Evolutionary conservation across 2,329 filamentous ascomycete genomes (phyloP).

Genomic region (Teratosphaeria pseudoeucalypti): DNA sequence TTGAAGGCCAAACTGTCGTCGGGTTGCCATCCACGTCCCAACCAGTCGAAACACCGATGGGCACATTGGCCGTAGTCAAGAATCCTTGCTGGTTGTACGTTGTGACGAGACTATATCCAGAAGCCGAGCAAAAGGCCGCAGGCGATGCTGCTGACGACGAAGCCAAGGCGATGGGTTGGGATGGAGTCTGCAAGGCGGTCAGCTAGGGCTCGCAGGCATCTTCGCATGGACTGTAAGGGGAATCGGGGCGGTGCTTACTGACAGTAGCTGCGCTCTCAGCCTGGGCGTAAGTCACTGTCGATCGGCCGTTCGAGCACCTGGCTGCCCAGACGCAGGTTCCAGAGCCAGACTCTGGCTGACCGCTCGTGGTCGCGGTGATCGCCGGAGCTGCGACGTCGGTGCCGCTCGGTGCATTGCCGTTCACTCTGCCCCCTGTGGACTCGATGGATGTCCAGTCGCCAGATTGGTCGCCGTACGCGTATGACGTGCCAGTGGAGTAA

Average conservation of each 20-base stretch:
- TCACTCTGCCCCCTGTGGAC: conserved; percentile 64
- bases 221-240: conserved; percentile 15
- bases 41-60: conserved; percentile 29
- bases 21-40: conserved; percentile 39
- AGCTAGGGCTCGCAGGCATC: conserved; percentile 12
- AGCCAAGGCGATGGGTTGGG: conserved; percentile 43
- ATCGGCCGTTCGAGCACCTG: conserved; percentile 14
- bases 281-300: conserved; percentile 44
- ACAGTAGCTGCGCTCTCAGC: conserved; percentile 47
- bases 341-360: background rate
- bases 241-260: conserved; percentile 41
- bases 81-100: conserved; percentile 41
- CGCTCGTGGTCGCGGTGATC: conserved; percentile 44
- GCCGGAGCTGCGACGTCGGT: conserved; percentile 43
- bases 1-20: conserved; percentile 26
- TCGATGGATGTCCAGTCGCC: conserved; percentile 70
- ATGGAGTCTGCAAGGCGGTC: conserved; percentile 34
- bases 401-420: conserved; percentile 44
- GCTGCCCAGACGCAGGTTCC: conserved; percentile 1
- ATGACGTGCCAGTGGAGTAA: conserved; percentile 83
- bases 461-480: conserved; percentile 67
- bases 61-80: conserved; percentile 35
- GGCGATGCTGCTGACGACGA: conserved; percentile 37
- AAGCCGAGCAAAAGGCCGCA: conserved; percentile 33
- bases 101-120: conserved; percentile 35